phyloP scores from a whole-genome alignment of 331 rosid genomes.

The Acacia concinna region DNA sequence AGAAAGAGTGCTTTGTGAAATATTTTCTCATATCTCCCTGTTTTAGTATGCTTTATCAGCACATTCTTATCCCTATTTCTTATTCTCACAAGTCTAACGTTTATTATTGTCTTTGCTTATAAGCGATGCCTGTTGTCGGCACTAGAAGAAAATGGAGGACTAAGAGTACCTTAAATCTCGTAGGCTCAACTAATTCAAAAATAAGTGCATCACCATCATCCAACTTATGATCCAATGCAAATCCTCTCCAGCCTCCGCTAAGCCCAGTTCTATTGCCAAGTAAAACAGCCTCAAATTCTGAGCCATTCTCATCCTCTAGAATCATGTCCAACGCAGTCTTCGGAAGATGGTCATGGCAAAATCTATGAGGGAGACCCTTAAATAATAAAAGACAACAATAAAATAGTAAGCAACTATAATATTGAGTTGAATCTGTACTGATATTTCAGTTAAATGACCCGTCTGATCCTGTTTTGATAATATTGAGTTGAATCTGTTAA shows the following conservation, averaged over 20 bases:
- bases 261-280: slow-evolving; percentile 63
- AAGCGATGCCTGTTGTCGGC: neutral
- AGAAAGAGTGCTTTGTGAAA: neutral
- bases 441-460: neutral
- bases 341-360: slow-evolving; percentile 64
- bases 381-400: slow-evolving; percentile 11
- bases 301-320: slow-evolving; percentile 67
- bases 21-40: neutral
- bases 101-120: neutral
- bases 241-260: slow-evolving; percentile 87
- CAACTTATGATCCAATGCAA: slow-evolving; percentile 77
- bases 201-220: slow-evolving; percentile 85
- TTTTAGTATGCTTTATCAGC: neutral
- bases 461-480: neutral
- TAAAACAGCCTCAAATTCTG: slow-evolving; percentile 49
- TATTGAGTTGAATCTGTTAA: neutral
- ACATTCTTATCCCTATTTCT: neutral
- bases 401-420: slow-evolving; percentile 1
- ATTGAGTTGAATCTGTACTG: too few relatives aligned
- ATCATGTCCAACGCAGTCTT: slow-evolving; percentile 39
- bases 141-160: neutral
- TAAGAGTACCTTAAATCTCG: slow-evolving; percentile 60
- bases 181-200: slow-evolving; percentile 59
- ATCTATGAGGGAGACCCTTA: slow-evolving; percentile 65
- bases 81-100: neutral